phyloP scores from a whole-genome alignment of 108 stramenopile genomes.

The Nitzschia palea region DNA sequence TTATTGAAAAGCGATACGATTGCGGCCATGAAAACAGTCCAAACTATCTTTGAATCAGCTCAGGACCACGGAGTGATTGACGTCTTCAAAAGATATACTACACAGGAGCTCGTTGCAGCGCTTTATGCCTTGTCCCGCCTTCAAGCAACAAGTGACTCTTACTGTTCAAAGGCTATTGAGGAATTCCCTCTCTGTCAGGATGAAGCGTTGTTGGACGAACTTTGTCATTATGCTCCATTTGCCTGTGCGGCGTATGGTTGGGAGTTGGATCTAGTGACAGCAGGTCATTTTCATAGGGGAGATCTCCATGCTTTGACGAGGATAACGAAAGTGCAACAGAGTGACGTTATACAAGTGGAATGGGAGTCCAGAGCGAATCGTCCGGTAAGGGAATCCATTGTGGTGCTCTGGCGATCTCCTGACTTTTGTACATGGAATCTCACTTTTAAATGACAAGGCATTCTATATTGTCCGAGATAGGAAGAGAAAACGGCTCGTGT shows the following conservation, averaged over 20 bases:
- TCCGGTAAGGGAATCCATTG: conserved; percentile 45
- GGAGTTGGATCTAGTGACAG: conserved; percentile 55
- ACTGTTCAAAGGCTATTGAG: not conserved
- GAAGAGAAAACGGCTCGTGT: conserved; percentile 39
- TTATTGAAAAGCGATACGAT: conserved; percentile 50
- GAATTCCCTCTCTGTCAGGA: conserved; percentile 17
- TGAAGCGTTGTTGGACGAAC: conserved; percentile 42
- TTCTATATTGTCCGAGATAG: conserved; percentile 63
- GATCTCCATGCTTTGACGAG: conserved; percentile 44
- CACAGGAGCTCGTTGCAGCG: conserved; percentile 18
- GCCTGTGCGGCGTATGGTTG: conserved; percentile 77
- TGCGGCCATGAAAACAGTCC: conserved; percentile 52
- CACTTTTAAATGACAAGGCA: conserved; percentile 12
- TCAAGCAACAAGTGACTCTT: conserved; percentile 1
- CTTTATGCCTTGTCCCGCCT: conserved; percentile 16
- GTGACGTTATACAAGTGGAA: conserved; percentile 46
- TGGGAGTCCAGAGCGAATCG: conserved; percentile 58
- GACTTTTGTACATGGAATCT: not conserved
- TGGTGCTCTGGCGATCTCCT: too few species aligned
- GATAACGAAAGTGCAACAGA: conserved; percentile 45
- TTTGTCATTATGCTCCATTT: conserved; percentile 58
- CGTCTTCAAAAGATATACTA: conserved; percentile 28
- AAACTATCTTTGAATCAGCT: conserved; percentile 47
- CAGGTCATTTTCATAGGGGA: conserved; percentile 54
- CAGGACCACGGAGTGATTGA: conserved; percentile 66